Percentiles rank a stretch among this genome's conserved stretches.
Evolutionary conservation across 257 asterid genomes (phyloP).

Genomic region (Knoxia roxburghii): DNA sequence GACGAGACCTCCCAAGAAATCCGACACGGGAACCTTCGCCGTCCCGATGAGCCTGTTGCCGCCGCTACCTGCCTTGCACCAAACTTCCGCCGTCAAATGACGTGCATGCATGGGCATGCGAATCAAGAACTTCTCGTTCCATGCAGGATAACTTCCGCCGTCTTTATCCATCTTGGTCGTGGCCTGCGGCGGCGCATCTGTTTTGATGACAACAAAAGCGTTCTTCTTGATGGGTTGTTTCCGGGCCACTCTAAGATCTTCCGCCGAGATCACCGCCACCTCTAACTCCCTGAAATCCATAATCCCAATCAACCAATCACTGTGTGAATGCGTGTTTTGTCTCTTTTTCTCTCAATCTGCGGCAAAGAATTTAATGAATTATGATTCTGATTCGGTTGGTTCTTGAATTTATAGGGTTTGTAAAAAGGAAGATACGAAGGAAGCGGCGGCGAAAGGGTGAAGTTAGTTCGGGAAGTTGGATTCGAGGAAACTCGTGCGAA

Average conservation of each 20-base stretch:
- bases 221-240: slow-evolving; percentile 35
- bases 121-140: slow-evolving; percentile 59
- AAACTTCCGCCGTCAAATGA: slow-evolving; percentile 52
- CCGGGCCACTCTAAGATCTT: slow-evolving; percentile 31
- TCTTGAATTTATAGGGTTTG: slow-evolving; percentile 1
- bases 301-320: not conserved
- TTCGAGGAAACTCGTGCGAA: slow-evolving; percentile 6
- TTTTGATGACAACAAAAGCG: slow-evolving; percentile 38
- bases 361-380: not conserved
- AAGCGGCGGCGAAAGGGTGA: slow-evolving; percentile 28
- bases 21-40: slow-evolving; percentile 55
- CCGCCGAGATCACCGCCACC: slow-evolving; percentile 65
- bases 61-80: slow-evolving; percentile 28
- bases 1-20: slow-evolving; percentile 53
- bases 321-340: not conserved
- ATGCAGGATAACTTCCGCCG: slow-evolving; percentile 53
- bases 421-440: slow-evolving; percentile 26
- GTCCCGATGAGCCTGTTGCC: slow-evolving; percentile 39
- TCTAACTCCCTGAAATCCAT: slow-evolving; percentile 26
- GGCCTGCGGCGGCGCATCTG: slow-evolving; percentile 29
- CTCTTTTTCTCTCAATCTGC: not conserved
- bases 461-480: slow-evolving; percentile 31
- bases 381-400: not conserved
- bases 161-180: slow-evolving; percentile 37
- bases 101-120: slow-evolving; percentile 47